Evolutionary conservation across 2,329 filamentous ascomycete genomes (phyloP).

Genomic region (Pyrenophora teres): DNA sequence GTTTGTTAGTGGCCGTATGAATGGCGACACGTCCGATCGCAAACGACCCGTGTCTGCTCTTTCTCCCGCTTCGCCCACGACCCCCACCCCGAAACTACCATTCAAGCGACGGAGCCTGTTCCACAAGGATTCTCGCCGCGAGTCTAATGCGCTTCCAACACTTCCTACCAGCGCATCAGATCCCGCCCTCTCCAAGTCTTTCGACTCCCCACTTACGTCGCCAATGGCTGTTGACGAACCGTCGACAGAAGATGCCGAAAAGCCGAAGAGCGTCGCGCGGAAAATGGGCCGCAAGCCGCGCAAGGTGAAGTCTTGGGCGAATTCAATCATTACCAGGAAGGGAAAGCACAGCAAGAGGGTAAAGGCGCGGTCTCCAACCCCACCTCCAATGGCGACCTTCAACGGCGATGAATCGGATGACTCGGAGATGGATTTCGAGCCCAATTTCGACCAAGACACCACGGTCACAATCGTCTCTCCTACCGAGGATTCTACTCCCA

Average conservation of each 20-base stretch:
- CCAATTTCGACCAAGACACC: slow-evolving; percentile 50
- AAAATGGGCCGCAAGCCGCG: slow-evolving; percentile 63
- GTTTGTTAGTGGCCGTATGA: slow-evolving; percentile 31
- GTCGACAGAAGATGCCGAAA: slow-evolving; percentile 50
- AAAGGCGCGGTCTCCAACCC: slow-evolving; percentile 44
- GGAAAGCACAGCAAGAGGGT: slow-evolving; percentile 57
- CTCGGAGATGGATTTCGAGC: slow-evolving; percentile 45
- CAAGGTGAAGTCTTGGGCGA: slow-evolving; percentile 76
- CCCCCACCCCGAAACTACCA: slow-evolving; percentile 17
- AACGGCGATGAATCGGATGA: slow-evolving; percentile 41
- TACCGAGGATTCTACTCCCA: slow-evolving; percentile 26
- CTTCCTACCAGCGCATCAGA: slow-evolving; percentile 43
- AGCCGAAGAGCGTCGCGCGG: slow-evolving; percentile 50
- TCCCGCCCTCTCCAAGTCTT: slow-evolving; percentile 36
- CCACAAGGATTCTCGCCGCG: slow-evolving; percentile 57
- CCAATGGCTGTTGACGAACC: slow-evolving; percentile 34
- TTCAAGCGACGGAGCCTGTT: slow-evolving; percentile 47
- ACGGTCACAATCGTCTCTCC: slow-evolving; percentile 50
- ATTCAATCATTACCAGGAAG: slow-evolving; percentile 68
- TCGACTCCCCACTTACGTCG: slow-evolving; percentile 34
- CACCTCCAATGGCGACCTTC: slow-evolving; percentile 31
- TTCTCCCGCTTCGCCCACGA: slow-evolving; percentile 24
- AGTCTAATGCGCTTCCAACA: slow-evolving; percentile 42
- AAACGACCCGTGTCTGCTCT: slow-evolving; percentile 47
- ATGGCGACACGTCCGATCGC: slow-evolving; percentile 30